These are phyloP conservation scores for Erythrobasidium hasegawianum DNA, from an alignment of 1,284 basidiomycete species.

Conservation along the genomic window DNA sequence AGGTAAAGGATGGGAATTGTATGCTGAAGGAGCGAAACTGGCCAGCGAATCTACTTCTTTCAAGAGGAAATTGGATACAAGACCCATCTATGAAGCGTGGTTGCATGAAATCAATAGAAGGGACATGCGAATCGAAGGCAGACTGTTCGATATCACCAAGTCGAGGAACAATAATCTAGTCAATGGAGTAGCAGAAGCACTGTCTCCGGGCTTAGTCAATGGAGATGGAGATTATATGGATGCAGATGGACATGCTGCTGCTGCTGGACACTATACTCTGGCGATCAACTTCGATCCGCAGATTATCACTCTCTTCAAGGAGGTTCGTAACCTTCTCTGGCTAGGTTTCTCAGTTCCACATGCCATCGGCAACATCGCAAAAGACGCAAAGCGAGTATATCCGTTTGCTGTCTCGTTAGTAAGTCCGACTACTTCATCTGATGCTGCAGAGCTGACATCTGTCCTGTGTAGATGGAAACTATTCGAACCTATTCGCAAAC, in stretches of 20 bases:
- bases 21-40: conserved; percentile 97
- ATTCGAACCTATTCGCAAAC: conserved; percentile 95
- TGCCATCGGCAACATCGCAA: conserved; percentile 90
- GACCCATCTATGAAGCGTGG: conserved; percentile 94
- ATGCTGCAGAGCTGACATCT: too few relatives aligned
- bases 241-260: conserved; percentile 59
- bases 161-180: conserved; percentile 47
- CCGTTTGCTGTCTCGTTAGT: conserved; percentile 82
- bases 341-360: conserved; percentile 92
- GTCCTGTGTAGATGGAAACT: conserved; percentile 69
- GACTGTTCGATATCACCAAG: conserved; percentile 89
- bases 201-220: too few relatives aligned
- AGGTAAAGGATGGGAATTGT: conserved; percentile 96
- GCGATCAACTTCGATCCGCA: conserved; percentile 97
- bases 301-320: conserved; percentile 97
- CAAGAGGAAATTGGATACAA: conserved; percentile 90
- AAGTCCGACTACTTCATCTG: too few relatives aligned
- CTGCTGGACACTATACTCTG: conserved; percentile 51
- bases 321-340: conserved; percentile 93
- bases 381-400: conserved; percentile 96
- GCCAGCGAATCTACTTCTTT: conserved; percentile 88
- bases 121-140: conserved; percentile 84
- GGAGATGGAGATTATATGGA: conserved; percentile 20
- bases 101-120: conserved; percentile 87
- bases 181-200: too few relatives aligned